These are phyloP conservation scores for Yarrowia galli DNA, from an alignment of 1,139 yeast genomes.

Conservation along the genomic window DNA sequence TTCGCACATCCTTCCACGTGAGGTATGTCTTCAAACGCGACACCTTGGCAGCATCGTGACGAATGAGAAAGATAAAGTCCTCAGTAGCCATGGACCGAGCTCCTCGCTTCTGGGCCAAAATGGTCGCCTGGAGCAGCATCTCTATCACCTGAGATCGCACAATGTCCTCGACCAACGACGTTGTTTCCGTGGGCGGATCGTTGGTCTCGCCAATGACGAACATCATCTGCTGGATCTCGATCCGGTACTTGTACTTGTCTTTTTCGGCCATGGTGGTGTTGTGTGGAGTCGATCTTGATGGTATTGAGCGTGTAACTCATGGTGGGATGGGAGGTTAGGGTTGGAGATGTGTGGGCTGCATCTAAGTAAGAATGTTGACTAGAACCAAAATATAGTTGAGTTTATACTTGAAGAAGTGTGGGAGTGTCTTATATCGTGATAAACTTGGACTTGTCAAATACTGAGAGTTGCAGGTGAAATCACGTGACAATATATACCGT, in stretches of 20 bases:
- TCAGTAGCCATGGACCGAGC: slow-evolving; percentile 89
- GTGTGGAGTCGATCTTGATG: background rate
- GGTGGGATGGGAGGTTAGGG: slow-evolving; percentile 1
- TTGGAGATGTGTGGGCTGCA: background rate
- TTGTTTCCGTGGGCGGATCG: slow-evolving; percentile 92
- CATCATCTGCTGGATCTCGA: slow-evolving; percentile 98
- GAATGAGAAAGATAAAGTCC: slow-evolving; percentile 87
- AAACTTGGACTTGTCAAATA: too few relatives aligned
- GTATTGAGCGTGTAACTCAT: background rate
- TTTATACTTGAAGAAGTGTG: too few relatives aligned
- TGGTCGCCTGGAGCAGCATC: slow-evolving; percentile 78
- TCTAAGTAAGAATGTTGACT: too few relatives aligned
- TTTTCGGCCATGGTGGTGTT: slow-evolving; percentile 36
- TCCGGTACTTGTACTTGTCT: slow-evolving; percentile 74
- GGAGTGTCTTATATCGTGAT: too few relatives aligned
- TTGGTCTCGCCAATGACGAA: slow-evolving; percentile 95
- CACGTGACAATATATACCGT: too few relatives aligned
- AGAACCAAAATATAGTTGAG: too few relatives aligned
- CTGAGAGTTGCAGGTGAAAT: too few relatives aligned
- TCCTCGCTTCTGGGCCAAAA: slow-evolving; percentile 80
- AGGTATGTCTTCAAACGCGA: slow-evolving; percentile 86
- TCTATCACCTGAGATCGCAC: slow-evolving; percentile 96
- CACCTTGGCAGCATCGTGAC: slow-evolving; percentile 95
- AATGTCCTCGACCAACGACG: slow-evolving; percentile 90
- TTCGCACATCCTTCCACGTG: slow-evolving; percentile 97